Base-by-base conservation (phyloP, 2,329 filamentous ascomycete genomes). In the Colletotrichum paranaense region DNA sequence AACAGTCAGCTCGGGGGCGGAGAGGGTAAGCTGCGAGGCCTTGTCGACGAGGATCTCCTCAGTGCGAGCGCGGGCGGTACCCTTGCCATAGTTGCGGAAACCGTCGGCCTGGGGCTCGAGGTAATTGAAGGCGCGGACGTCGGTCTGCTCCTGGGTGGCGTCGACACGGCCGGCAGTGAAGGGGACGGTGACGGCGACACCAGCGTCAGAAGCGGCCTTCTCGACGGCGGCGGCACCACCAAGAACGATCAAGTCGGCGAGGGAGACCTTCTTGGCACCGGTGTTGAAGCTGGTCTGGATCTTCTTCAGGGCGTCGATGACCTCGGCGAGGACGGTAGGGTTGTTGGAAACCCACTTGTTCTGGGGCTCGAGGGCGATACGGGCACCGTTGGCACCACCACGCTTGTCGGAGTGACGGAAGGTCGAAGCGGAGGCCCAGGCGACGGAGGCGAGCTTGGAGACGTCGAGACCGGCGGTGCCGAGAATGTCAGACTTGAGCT, bases 371-470 rank as follows among this genome's bases (percentile, higher is more conserved):
- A 95, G 92, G 42, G 92, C 91, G 78, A 95, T 94, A 77, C 93
- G 93, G 16, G 90, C 93, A 78, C 93, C 93, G 78, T 95, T 95
- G 83, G 93, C 93, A 79, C 93, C 93, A 77, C 93, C 93, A 76
- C 93, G 93, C 90, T 95, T 95, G 86, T 95, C 93, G 77, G 90
- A 89, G 77, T 91, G 89, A 74, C 92, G 92, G 90, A 92, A 94
- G 35, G 91, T 92, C 2, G 92, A 92, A 28, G 92, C 92, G 0
- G 92, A 90, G 1, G 90, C 90, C 90, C 91, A 94, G 28, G 92
- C 92, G 11, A 88, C 88, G 11, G 88, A 87, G 67, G 95, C 88
- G 72, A 95, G 86, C 82, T 91, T 90, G 69, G 87, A 86, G 5
- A 88, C 83, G 69, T 87, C 86, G 5, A 94, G 79, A 19, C 91